Base-by-base conservation (phyloP, 2,329 filamentous ascomycete genomes). In the Lecanoromycetidae sp. region DNA sequence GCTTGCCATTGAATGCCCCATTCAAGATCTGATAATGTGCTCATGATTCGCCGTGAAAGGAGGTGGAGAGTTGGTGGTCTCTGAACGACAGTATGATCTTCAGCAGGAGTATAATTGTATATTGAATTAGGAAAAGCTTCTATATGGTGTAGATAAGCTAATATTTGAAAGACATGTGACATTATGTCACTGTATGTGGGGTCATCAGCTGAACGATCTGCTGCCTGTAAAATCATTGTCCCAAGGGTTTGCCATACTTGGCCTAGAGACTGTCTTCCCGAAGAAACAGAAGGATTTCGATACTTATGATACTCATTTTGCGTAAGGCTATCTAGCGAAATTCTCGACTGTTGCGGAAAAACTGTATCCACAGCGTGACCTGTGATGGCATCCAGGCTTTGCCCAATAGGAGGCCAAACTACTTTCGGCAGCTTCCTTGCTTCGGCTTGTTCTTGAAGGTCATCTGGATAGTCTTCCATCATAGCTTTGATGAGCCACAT, bases 61-160 rank as follows among this genome's bases (percentile, higher is more conserved):
- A 71, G 50, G 52, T 68, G 59, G 41, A 72, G 58, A 4, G 63
- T 64, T 5, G 69, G 68, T 5, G 68, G 66, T 7, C 66, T 61
- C 47, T 63, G 63, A 3, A 58, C 48, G 17, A 54, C 55, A 39
- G 61, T 57, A 25, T 60, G 55, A 23, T 57, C 54, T 37, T 56
- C 52, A 13, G 58, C 57, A 37, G 42, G 45, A 8, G 54, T 51
- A 48, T 65, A 66, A 45, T 64, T 63, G 54, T 72, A 72, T 5
- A 71, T 60, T 29, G 58, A 58, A 38, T 66, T 60, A 8, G 69
- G 66, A 4, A 71, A 60, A 43, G 64, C 58, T 38, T 60, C 66
- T 9, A 66, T 56, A 54, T 68, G 66, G 48, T 72, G 69, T 37
- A 71, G 54, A 38, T 64, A 64, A 34, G 66, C 69, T 50, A 71